Conservation (phyloP, 345 rosid genomes). For the Pistacia integerrima region DNA sequence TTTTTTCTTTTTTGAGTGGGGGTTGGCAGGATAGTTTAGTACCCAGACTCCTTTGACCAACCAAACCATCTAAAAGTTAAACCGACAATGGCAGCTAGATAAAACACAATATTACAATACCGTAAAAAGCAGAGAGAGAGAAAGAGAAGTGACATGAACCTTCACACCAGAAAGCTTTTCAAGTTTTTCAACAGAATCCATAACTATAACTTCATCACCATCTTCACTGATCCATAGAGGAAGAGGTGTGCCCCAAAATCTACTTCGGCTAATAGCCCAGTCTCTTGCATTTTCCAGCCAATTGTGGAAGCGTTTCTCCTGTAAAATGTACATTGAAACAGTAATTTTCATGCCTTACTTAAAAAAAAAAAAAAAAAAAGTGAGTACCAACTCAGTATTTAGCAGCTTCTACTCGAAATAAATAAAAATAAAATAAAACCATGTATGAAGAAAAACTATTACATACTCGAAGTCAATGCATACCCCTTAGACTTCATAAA, state of each 20-base stretch:
- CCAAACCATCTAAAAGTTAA: not conserved
- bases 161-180: slow-evolving; percentile 89
- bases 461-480: not conserved
- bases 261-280: slow-evolving; percentile 97
- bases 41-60: not conserved
- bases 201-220: slow-evolving; percentile 69
- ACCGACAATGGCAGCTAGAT: not conserved
- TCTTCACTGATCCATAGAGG: slow-evolving; percentile 94
- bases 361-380: too few relatives aligned
- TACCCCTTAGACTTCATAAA: not conserved
- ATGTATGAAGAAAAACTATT: not conserved
- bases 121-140: not conserved
- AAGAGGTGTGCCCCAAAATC: slow-evolving; percentile 99
- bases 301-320: slow-evolving; percentile 98
- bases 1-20: too few relatives aligned
- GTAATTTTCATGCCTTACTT: not conserved
- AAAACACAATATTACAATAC: not conserved
- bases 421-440: too few relatives aligned
- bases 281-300: slow-evolving; percentile 99
- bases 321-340: slow-evolving; percentile 22
- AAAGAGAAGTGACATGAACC: slow-evolving; percentile 41
- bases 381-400: not conserved
- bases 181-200: slow-evolving; percentile 85
- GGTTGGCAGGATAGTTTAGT: too few relatives aligned
- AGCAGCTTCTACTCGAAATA: not conserved